These are phyloP conservation scores for Solanum hybrid DNA, from an alignment of 305 asterid genomes.

Conservation along the genomic window DNA sequence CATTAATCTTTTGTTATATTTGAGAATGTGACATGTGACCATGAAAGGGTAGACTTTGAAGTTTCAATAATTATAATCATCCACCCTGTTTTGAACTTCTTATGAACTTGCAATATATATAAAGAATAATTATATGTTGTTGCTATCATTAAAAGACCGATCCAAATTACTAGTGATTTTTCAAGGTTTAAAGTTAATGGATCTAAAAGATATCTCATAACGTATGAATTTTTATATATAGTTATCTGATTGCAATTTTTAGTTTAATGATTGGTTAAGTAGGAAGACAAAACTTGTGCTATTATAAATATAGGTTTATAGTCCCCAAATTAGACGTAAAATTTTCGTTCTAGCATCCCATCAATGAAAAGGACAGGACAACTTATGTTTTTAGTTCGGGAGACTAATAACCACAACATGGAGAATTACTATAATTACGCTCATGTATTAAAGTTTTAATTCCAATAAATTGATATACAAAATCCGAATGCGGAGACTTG, in stretches of 20 bases:
- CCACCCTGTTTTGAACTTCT: neutral
- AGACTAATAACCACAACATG: neutral
- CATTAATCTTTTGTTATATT: neutral
- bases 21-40: neutral
- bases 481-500: neutral
- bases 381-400: neutral
- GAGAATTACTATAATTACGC: neutral
- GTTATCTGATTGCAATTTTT: neutral
- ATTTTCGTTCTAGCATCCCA: neutral
- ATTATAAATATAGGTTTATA: neutral
- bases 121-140: no score
- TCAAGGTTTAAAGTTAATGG: neutral
- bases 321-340: neutral
- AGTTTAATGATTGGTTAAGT: neutral
- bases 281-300: neutral
- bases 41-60: neutral
- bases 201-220: neutral
- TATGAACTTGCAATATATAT: neutral
- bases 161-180: no score
- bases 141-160: no score
- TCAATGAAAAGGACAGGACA: neutral
- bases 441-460: neutral
- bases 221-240: neutral
- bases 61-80: neutral
- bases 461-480: neutral